Percentiles rank a stretch among this genome's conserved stretches.
Evolutionary conservation across 768 basidiomycete species (phyloP).

Genomic region (Auriscalpium vulgare): DNA sequence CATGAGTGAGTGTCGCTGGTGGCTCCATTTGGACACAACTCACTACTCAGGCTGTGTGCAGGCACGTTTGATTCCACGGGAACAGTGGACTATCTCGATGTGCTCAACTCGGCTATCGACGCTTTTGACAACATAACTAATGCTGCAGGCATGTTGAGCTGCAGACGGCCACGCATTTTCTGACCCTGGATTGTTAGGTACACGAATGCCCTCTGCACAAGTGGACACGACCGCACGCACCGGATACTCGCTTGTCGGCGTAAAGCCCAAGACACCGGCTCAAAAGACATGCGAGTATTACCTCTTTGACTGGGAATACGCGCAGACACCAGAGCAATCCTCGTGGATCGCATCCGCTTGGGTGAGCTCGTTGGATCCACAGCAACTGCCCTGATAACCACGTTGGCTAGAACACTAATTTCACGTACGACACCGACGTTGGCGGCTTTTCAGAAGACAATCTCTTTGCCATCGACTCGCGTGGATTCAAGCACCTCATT

Average conservation of each 20-base stretch:
- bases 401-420: constrained; percentile 45
- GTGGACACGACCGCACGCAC: constrained; percentile 44
- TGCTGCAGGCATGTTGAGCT: constrained; percentile 28
- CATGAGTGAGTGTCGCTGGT: constrained; percentile 16
- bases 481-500: constrained; percentile 50
- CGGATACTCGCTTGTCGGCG: constrained; percentile 40
- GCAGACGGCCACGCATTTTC: constrained; percentile 10
- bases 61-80: constrained; percentile 47
- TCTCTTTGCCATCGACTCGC: constrained; percentile 46
- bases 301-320: constrained; percentile 41
- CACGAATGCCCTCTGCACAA: constrained; percentile 29
- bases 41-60: constrained; percentile 17
- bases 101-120: constrained; percentile 32
- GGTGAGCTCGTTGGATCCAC: constrained; percentile 24
- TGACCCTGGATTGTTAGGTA: constrained; percentile 16
- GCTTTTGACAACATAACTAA: constrained; percentile 31
- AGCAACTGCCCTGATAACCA: background rate
- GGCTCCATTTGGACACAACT: constrained; percentile 14
- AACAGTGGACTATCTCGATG: constrained; percentile 35
- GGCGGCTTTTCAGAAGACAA: constrained; percentile 54
- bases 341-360: constrained; percentile 50
- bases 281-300: constrained; percentile 52
- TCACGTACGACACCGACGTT: constrained; percentile 39
- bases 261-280: constrained; percentile 35
- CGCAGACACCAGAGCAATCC: constrained; percentile 49